Base-by-base conservation (phyloP, 805 yeast genomes). In the Candida ficus region DNA sequence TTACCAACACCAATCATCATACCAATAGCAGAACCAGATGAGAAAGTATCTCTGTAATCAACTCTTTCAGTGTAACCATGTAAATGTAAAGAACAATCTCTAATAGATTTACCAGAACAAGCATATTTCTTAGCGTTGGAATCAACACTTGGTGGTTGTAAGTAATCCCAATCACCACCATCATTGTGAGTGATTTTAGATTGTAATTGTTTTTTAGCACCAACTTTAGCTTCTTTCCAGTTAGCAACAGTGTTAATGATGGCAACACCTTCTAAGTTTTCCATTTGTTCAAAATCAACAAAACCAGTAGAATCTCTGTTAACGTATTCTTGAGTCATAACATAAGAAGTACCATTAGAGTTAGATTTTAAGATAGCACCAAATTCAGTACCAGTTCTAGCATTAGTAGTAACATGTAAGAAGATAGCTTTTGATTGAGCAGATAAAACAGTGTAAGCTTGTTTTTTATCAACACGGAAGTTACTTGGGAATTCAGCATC, bases 1-100 rank as follows among this genome's bases (percentile, higher is more conserved):
- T 84, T 89, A 23, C 99, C 99, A n/a, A 84, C 77, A n/a, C 84
- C 97, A 49, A 93, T 68, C 73, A 91, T 63, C 64, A 89, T 64
- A 2, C 99, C 99, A 16, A 83, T 71, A 0, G 98, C 98, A 9
- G 96, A 82, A 0, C 86, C 79, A 0, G 98, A 89, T 0, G 95
- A 83, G 50, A 68, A 86, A 0, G 95, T 82, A 56, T 91, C 97
- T 52, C 96, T 74, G 41, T 75, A 72, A 58, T 90, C 97, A 3
- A 64, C 63, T 48, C 96, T 71, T 59, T 91, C 97, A 2, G 97
- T 90, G 60, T 75, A 90, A 0, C 98, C 95, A 58, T 89, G 97
- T 35, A 91, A 61, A 57, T 91, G 83, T 52, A 91, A 72, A 0
- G 95, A 80, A 52, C 97, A 91, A 35, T 76, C 70, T 2, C 70